A percentile compares a stretch with the other conserved stretches of the same genome.
phyloP scores from a whole-genome alignment of 345 rosid species.

The Melaleuca alternifolia region DNA sequence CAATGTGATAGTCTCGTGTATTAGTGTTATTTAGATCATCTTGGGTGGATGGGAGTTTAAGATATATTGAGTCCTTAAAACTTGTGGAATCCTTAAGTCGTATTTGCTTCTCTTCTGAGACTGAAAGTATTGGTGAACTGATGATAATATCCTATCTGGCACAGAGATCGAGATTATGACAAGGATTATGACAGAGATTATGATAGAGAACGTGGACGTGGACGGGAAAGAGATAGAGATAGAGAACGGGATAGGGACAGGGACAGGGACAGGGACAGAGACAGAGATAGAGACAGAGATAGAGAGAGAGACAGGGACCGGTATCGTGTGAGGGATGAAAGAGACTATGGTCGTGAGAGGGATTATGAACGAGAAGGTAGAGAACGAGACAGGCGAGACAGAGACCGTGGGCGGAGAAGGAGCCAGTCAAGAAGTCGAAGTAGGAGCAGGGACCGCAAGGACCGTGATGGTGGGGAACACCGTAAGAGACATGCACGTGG shows the following conservation, averaged over 20 bases:
- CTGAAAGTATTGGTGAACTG: neutral
- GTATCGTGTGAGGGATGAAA: constrained; percentile 55
- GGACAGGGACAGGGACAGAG: constrained; percentile 21
- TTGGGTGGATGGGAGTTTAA: neutral
- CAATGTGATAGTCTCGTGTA: neutral
- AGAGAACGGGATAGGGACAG: constrained; percentile 10
- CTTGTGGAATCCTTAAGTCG: neutral
- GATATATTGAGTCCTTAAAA: neutral
- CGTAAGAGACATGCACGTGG: constrained; percentile 50
- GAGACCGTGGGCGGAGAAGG: constrained; percentile 61
- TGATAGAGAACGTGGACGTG: constrained; percentile 47
- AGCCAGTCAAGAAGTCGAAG: constrained; percentile 56
- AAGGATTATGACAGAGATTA: constrained; percentile 51
- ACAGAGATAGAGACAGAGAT: constrained; percentile 36
- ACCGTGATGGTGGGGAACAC: constrained; percentile 9
- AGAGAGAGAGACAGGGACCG: constrained; percentile 63
- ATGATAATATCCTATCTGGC: neutral
- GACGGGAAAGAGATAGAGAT: constrained; percentile 19
- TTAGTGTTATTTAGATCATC: neutral
- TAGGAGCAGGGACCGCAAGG: constrained; percentile 53
- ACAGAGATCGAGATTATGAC: constrained; percentile 58
- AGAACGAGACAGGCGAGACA: constrained; percentile 63
- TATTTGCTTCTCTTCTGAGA: neutral
- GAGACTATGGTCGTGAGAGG: constrained; percentile 62
- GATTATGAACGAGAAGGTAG: constrained; percentile 74